Conservation (phyloP, 176 grass and related monocot genomes). For the Olyra latifolia region DNA sequence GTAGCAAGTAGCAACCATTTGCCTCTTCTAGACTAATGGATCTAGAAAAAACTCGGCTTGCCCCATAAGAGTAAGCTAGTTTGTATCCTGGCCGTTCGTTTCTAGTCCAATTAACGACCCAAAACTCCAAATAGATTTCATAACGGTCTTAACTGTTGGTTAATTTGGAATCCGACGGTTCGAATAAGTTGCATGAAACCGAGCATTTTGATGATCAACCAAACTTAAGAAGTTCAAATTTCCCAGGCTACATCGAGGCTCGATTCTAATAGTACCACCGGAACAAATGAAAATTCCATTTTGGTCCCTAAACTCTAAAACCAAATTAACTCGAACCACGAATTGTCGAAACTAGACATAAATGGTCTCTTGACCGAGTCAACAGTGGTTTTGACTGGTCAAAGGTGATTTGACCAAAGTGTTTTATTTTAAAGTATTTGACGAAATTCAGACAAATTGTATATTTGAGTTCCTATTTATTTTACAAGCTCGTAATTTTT, state of each 20-base stretch:
- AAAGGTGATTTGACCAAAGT: too few species aligned
- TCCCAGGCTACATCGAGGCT: not conserved
- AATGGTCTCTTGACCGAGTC: too few species aligned
- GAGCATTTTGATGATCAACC: not conserved
- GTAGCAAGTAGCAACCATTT: not conserved
- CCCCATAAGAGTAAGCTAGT: not conserved
- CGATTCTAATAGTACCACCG: too few species aligned
- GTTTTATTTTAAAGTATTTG: too few species aligned
- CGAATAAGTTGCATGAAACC: not conserved
- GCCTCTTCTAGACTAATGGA: not conserved
- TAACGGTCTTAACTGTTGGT: not conserved
- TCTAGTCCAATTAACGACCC: not conserved
- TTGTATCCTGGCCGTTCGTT: not conserved
- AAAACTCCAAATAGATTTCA: not conserved
- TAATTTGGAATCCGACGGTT: not conserved
- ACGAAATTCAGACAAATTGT: too few species aligned
- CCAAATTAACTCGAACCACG: too few species aligned
- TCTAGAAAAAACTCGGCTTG: conserved; percentile 7
- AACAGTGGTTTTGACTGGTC: too few species aligned
- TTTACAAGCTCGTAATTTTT: too few species aligned
- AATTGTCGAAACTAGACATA: too few species aligned
- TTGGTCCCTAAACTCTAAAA: too few species aligned
- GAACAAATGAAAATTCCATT: too few species aligned
- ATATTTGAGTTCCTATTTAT: too few species aligned
- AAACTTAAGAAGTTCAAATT: not conserved